A percentile compares a stretch with the other conserved stretches of the same genome.
Conservation (phyloP, 345 rosid species). For the Dipteronia dyeriana region DNA sequence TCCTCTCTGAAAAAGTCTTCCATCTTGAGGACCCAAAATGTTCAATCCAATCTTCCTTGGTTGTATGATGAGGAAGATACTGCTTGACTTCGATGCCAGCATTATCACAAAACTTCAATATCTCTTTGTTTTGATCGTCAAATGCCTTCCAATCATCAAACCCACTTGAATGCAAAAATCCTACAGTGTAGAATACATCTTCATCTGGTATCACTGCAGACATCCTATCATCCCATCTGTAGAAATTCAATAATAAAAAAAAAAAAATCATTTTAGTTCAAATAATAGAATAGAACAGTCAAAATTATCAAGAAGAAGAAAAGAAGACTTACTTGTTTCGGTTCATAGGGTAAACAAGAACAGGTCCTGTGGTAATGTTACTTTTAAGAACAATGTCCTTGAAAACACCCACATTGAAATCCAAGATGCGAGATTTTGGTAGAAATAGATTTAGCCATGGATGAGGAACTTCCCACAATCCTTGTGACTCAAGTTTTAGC, state of each 20-base stretch:
- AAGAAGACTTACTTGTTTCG: constrained; percentile 52
- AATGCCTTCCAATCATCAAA: constrained; percentile 52
- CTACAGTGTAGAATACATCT: constrained; percentile 79
- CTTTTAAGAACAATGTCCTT: constrained; percentile 59
- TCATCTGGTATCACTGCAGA: constrained; percentile 73
- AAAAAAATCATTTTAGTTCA: not conserved
- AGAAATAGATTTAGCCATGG: constrained; percentile 92
- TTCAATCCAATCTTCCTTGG: constrained; percentile 53
- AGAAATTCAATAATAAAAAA: not conserved
- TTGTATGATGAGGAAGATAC: constrained; percentile 62
- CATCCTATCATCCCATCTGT: constrained; percentile 83
- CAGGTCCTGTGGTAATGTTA: constrained; percentile 62
- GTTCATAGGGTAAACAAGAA: constrained; percentile 86
- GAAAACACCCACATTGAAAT: constrained; percentile 72
- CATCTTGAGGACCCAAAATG: constrained; percentile 83
- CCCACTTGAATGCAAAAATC: constrained; percentile 71
- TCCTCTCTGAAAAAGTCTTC: constrained; percentile 51
- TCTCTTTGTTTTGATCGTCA: constrained; percentile 57
- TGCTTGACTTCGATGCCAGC: constrained; percentile 59
- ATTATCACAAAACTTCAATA: constrained; percentile 55
- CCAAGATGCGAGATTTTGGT: constrained; percentile 63
- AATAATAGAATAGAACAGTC: not conserved
- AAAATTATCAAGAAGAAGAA: no score
- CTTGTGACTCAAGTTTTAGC: constrained; percentile 55
- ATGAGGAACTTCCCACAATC: constrained; percentile 95